Evolutionary conservation across 2,329 filamentous ascomycete genomes (phyloP).

Genomic region (Fusarium solani-melongenae): DNA sequence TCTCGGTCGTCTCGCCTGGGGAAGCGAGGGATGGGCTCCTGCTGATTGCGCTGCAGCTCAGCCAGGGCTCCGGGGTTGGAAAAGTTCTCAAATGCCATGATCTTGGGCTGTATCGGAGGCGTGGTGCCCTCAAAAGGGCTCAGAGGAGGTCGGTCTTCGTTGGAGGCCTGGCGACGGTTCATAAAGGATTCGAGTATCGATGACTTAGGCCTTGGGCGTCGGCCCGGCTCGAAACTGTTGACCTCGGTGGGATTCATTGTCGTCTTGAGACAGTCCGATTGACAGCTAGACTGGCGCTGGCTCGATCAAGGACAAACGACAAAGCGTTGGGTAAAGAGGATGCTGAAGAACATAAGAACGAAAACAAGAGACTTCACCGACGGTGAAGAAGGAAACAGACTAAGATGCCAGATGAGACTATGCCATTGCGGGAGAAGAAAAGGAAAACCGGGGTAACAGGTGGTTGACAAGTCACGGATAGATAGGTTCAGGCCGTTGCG

Average conservation of each 20-base stretch:
- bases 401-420: constrained; percentile 34
- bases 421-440: constrained; percentile 37
- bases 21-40: constrained; percentile 53
- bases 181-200: constrained; percentile 63
- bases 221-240: constrained; percentile 33
- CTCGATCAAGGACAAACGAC: constrained; percentile 1
- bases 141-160: constrained; percentile 51
- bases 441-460: constrained; percentile 33
- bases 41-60: constrained; percentile 68
- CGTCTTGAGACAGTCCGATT: constrained; percentile 7
- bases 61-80: constrained; percentile 60
- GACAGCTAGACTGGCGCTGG: constrained; percentile 13
- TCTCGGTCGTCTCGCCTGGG: constrained; percentile 51
- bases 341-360: constrained; percentile 19
- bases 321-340: constrained; percentile 16
- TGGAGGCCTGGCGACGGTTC: constrained; percentile 60
- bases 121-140: constrained; percentile 38
- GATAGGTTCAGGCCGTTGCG: constrained; percentile 37
- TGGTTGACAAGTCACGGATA: constrained; percentile 28
- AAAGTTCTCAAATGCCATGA: constrained; percentile 48
- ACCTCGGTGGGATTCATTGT: constrained; percentile 20
- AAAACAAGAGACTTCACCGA: constrained; percentile 24
- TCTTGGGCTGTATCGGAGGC: constrained; percentile 42
- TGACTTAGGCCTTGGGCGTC: constrained; percentile 59
- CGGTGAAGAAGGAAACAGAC: constrained; percentile 28